Evolutionary conservation across 2,329 filamentous ascomycete genomes (phyloP).

Genomic region (Cordyceps pruinosa): DNA sequence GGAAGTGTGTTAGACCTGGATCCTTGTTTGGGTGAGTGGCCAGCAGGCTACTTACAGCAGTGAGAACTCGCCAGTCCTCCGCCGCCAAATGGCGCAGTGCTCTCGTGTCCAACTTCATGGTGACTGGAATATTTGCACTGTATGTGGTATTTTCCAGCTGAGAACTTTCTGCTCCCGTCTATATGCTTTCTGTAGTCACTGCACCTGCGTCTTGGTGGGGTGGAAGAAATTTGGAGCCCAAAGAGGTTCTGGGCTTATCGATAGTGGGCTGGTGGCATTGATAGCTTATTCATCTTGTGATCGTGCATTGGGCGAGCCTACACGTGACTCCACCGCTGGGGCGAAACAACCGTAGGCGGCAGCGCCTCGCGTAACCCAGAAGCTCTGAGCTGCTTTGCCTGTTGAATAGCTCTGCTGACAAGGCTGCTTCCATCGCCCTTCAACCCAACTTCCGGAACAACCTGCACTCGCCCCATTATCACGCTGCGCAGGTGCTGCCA

Average conservation of each 20-base stretch:
- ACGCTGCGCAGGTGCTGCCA: background rate
- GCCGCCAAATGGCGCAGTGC: conserved; percentile 83
- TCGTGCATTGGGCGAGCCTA: background rate
- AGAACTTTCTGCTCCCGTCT: background rate
- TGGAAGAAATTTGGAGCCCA: conserved; percentile 24
- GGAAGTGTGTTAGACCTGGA: conserved; percentile 28
- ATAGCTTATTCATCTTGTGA: conserved; percentile 7
- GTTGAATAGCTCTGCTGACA: conserved; percentile 30
- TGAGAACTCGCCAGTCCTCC: conserved; percentile 93
- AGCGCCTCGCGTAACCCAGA: conserved; percentile 39
- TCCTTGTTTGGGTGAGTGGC: conserved; percentile 21
- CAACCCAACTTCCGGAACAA: background rate
- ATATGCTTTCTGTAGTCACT: background rate
- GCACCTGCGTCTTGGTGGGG: conserved; percentile 13
- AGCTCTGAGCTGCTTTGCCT: conserved; percentile 24
- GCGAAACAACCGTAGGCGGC: conserved; percentile 30
- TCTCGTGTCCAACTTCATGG: conserved; percentile 93
- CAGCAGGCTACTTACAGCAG: conserved; percentile 59
- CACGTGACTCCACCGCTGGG: conserved; percentile 28
- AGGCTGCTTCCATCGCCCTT: conserved; percentile 29
- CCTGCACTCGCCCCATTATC: background rate
- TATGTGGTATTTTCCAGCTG: background rate
- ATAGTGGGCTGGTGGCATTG: conserved; percentile 16
- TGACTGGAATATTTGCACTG: background rate
- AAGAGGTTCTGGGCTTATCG: conserved; percentile 16